Evolutionary conservation across 768 basidiomycete species (phyloP).

Genomic region (Myochromella boudieri): DNA sequence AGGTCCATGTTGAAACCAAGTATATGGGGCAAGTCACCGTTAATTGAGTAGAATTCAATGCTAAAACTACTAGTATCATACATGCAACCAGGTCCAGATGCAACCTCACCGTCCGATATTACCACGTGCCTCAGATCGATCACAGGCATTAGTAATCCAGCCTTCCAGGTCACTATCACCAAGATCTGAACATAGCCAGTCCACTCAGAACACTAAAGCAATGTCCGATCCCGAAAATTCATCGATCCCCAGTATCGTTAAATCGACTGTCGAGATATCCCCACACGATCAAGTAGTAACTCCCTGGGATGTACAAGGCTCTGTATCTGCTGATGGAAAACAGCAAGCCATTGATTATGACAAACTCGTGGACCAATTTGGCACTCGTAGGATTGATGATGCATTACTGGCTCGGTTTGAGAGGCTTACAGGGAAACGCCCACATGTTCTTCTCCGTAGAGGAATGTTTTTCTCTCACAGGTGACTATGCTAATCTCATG

Average conservation of each 20-base stretch:
- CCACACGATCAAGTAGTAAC: slow-evolving; percentile 77
- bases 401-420: slow-evolving; percentile 88
- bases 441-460: slow-evolving; percentile 85
- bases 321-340: slow-evolving; percentile 82
- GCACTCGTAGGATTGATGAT: slow-evolving; percentile 77
- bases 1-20: no score
- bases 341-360: slow-evolving; percentile 96
- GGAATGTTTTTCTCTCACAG: slow-evolving; percentile 99
- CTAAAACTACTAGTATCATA: no score
- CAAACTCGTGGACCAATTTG: slow-evolving; percentile 92
- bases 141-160: neutral
- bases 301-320: slow-evolving; percentile 97
- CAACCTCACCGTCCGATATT: no score
- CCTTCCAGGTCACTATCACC: no score
- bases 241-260: no score
- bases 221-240: no score
- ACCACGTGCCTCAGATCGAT: slow-evolving; percentile 13
- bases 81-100: no score
- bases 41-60: no score
- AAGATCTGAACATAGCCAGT: no score
- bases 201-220: no score
- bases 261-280: neutral
- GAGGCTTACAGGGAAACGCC: slow-evolving; percentile 80
- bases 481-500: slow-evolving; percentile 43
- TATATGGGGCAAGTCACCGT: no score